Percentiles rank a stretch among this genome's conserved stretches.
Conservation (phyloP, 1,284 basidiomycete genomes). For the Cerioporus squamosus region DNA sequence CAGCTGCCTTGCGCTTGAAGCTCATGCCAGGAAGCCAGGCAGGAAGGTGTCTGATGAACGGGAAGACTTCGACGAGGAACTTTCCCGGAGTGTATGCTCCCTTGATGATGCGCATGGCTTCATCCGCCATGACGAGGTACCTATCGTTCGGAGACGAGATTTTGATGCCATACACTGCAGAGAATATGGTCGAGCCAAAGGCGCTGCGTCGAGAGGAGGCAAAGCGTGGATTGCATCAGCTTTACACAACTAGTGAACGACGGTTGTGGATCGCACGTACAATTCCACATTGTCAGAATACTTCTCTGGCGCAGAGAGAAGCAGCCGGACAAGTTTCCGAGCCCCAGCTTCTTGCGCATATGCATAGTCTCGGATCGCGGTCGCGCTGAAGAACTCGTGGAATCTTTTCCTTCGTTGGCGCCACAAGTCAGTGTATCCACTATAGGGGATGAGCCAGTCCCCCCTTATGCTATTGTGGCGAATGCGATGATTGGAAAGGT, state of each 20-base stretch:
- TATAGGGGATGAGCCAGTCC: neutral
- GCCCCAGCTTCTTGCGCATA: neutral
- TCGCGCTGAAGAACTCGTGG: neutral
- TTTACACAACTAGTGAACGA: neutral
- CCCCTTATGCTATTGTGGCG: neutral
- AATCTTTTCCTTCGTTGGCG: neutral
- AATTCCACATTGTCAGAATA: neutral
- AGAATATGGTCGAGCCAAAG: conserved; percentile 42
- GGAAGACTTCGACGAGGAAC: conserved; percentile 70
- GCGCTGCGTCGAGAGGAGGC: conserved; percentile 35
- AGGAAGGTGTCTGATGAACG: conserved; percentile 38
- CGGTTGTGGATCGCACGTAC: neutral
- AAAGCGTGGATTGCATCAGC: neutral
- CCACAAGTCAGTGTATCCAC: neutral
- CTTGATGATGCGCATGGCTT: conserved; percentile 57
- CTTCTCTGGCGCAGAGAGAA: neutral
- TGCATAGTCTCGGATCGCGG: neutral
- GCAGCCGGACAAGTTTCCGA: neutral
- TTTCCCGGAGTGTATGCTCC: conserved; percentile 66
- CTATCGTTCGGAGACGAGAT: conserved; percentile 53
- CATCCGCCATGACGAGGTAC: conserved; percentile 60
- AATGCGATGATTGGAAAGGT: no score
- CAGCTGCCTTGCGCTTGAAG: conserved; percentile 48
- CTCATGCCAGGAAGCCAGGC: conserved; percentile 37
- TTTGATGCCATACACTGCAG: conserved; percentile 67